Evolutionary conservation across 2,329 filamentous ascomycete genomes (phyloP).

Genomic region (Exophiala aquamarina): DNA sequence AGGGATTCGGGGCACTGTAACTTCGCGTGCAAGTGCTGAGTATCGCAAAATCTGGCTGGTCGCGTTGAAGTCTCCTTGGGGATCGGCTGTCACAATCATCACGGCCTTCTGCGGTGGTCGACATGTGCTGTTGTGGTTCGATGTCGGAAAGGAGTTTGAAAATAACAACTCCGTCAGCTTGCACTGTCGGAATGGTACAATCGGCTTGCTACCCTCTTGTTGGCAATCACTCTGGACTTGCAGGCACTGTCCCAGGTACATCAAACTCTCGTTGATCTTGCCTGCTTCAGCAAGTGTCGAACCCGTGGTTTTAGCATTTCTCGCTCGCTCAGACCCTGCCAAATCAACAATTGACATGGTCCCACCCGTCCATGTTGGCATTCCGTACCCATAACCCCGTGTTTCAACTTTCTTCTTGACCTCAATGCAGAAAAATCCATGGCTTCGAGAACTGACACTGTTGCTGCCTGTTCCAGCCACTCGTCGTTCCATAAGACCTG

Average conservation of each 20-base stretch:
- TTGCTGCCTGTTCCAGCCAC: constrained; percentile 92
- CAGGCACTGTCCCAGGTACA: constrained; percentile 96
- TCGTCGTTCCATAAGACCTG: constrained; percentile 79
- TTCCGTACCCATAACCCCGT: constrained; percentile 47
- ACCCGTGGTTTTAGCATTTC: constrained; percentile 91
- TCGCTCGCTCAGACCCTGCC: constrained; percentile 78
- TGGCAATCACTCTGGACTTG: constrained; percentile 87
- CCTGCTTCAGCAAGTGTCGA: constrained; percentile 91
- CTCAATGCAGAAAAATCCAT: constrained; percentile 95
- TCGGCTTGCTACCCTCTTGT: constrained; percentile 66
- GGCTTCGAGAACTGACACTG: constrained; percentile 85
- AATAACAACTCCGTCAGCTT: constrained; percentile 83
- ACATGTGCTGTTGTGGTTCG: constrained; percentile 46
- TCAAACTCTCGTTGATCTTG: constrained; percentile 97
- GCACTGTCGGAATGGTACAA: constrained; percentile 79
- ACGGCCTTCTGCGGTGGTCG: constrained; percentile 78
- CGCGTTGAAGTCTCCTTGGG: constrained; percentile 90
- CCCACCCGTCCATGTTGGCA: constrained; percentile 55
- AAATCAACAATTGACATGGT: constrained; percentile 27
- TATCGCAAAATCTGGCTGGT: constrained; percentile 96
- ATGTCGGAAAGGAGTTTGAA: constrained; percentile 79
- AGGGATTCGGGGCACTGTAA: constrained; percentile 85
- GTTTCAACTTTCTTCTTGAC: constrained; percentile 73
- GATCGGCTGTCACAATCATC: constrained; percentile 96
- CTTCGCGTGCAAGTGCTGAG: constrained; percentile 86